Conservation (phyloP, 148 eudicot species). For the Spergularia bocconei region DNA sequence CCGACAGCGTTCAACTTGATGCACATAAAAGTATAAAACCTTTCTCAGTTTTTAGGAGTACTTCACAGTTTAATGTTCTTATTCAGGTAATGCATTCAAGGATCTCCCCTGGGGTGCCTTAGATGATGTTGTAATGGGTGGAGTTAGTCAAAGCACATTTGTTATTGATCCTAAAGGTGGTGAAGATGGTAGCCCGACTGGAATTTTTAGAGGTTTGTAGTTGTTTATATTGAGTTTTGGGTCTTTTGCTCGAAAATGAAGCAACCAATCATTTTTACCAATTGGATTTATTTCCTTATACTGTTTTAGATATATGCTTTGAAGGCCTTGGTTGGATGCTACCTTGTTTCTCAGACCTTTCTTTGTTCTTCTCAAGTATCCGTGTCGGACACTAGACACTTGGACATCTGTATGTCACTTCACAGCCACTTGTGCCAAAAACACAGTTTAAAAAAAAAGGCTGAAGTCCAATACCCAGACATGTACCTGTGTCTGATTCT, state of each 20-base stretch:
- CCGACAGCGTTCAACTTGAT: not conserved
- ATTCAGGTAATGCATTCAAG: constrained; percentile 56
- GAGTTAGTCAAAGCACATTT: constrained; percentile 88
- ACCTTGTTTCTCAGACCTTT: not conserved
- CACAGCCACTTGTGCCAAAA: no score
- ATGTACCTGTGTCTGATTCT: no score
- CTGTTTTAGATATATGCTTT: not conserved
- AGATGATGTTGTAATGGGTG: constrained; percentile 99
- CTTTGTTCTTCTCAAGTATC: no score
- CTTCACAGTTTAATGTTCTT: constrained; percentile 1
- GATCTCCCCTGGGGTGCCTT: constrained; percentile 97
- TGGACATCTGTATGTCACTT: no score
- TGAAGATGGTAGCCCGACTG: constrained; percentile 77
- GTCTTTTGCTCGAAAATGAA: not conserved
- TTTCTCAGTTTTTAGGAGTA: constrained; percentile 5
- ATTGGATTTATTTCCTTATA: not conserved
- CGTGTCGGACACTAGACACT: no score
- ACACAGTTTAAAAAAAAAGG: no score
- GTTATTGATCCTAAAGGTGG: constrained; percentile 71
- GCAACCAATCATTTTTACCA: not conserved
- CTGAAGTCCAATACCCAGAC: no score
- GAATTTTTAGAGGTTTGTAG: constrained; percentile 77
- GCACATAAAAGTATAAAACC: not conserved
- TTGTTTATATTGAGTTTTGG: not conserved
- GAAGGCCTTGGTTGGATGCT: not conserved